Percentiles rank a stretch among this genome's conserved stretches.
phyloP scores from a whole-genome alignment of 73 alveolate genomes.

The Blepharisma stoltei region DNA sequence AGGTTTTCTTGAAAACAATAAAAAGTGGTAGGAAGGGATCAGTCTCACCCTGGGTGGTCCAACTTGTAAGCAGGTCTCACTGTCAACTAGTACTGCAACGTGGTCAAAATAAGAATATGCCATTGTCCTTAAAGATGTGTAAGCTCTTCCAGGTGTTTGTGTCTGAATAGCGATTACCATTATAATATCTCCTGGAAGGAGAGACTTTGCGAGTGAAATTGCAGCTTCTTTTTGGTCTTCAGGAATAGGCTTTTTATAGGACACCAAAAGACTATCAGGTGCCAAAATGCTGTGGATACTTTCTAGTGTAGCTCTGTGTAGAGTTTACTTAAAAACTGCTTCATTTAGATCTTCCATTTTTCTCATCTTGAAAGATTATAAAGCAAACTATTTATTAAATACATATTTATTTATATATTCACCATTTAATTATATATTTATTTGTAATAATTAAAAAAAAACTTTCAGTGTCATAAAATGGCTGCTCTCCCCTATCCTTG shows the following conservation, averaged over 20 bases:
- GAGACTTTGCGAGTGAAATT: not conserved
- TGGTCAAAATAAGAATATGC: constrained; percentile 28
- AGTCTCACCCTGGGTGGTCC: not conserved
- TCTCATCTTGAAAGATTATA: too few species aligned
- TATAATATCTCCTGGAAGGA: constrained; percentile 17
- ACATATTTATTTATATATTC: too few species aligned
- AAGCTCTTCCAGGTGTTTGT: not conserved
- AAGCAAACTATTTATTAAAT: too few species aligned
- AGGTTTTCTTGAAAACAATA: constrained; percentile 1
- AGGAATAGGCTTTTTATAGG: not conserved
- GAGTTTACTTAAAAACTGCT: constrained; percentile 11
- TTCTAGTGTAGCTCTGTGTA: not conserved
- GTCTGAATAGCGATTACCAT: constrained; percentile 8
- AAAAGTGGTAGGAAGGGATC: constrained; percentile 21
- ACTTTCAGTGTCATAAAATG: too few species aligned
- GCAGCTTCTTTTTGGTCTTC: constrained; percentile 22
- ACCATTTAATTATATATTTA: too few species aligned
- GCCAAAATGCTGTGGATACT: not conserved
- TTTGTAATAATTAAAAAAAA: too few species aligned
- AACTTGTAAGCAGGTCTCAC: constrained; percentile 16
- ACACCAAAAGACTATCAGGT: constrained; percentile 5
- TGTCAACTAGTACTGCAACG: constrained; percentile 15
- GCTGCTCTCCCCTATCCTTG: too few species aligned
- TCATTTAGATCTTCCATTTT: not conserved
- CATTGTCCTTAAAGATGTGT: not conserved